Evolutionary conservation across 352 stramenopile species (phyloP), one percentile per base, ranked within the genome.

Genomic region (Plasmopara viticola): DNA sequence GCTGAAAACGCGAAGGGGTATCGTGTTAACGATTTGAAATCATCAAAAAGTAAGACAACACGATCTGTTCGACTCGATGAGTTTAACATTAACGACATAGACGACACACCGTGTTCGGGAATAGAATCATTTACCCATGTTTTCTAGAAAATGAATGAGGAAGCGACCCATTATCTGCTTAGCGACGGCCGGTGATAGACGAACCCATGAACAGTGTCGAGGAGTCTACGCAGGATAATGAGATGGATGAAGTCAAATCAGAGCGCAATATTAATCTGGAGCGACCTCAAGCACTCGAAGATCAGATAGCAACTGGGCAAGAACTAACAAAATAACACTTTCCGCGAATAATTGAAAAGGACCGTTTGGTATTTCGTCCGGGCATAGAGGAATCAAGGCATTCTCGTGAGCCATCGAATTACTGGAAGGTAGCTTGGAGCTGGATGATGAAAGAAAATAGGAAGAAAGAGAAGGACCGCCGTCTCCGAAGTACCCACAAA

Each of bases 1-100:
- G 37, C 13, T 42, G 2, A 25, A 5, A 42, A 42, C 18, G n/a
- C 0, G 67, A 65, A 13, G 12, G 53, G 48, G 1, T 70, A 64
- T 30, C 37, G 46, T 29, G 48, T 57, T 0, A 46, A 47, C 18
- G 50, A 63, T 40, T 33, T 63, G 13, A 48, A 60, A 4, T 42
- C 52, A 4, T 34, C 25, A 43, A 57, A 66, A 17, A 39, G 62
- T 9, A 44, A 47, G 20, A 5, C 34, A 18, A 15, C 17, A 47
- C 41, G n/a, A 6, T 47, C 41, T 31, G 41, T 47, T 12, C 17
- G 17, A 9, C 6, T 47, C 6, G 31, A 35, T 35, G 31, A 35
- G 31, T 4, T 1, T 35, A 4, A 35, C 2, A 4, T 35, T 35
- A 5, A 35, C 6, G 31, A 12, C 5, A 12, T 12, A 5, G 2